Conservation (phyloP, 1,284 basidiomycete species). For the Microbotryum lychnidis-dioicae region DNA sequence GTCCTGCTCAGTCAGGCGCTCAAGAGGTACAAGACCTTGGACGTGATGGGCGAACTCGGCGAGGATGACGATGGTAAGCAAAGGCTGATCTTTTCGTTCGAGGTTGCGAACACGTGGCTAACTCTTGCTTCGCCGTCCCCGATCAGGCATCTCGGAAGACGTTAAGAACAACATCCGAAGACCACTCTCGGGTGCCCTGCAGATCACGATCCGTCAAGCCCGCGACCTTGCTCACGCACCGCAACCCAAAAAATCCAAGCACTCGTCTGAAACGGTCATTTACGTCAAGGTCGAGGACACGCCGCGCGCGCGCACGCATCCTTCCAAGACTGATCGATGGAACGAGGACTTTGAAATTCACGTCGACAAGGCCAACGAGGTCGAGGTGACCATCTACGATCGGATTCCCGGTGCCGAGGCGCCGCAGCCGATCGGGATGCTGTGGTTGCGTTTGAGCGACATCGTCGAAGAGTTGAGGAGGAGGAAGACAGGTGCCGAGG, state of each 20-base stretch:
- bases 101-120: too few relatives aligned
- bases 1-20: slow-evolving; percentile 83
- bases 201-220: slow-evolving; percentile 79
- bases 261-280: slow-evolving; percentile 73
- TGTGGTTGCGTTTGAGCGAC: slow-evolving; percentile 94
- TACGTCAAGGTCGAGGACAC: slow-evolving; percentile 95
- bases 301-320: slow-evolving; percentile 82
- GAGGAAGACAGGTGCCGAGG: slow-evolving; percentile 78
- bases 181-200: slow-evolving; percentile 85
- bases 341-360: slow-evolving; percentile 94
- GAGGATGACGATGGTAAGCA: slow-evolving; percentile 61
- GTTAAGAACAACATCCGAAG: slow-evolving; percentile 85
- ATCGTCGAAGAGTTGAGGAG: slow-evolving; percentile 87
- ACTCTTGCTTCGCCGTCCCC: too few relatives aligned
- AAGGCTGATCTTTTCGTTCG: too few relatives aligned
- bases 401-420: slow-evolving; percentile 58
- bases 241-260: slow-evolving; percentile 58
- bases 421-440: slow-evolving; percentile 82
- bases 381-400: slow-evolving; percentile 94
- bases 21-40: slow-evolving; percentile 91
- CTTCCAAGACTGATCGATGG: slow-evolving; percentile 91
- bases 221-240: slow-evolving; percentile 93
- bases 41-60: slow-evolving; percentile 81
- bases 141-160: slow-evolving; percentile 48
- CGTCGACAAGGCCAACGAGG: slow-evolving; percentile 97